Conservation (phyloP, 2,329 filamentous ascomycete genomes). For the Colletotrichum kahawae region DNA sequence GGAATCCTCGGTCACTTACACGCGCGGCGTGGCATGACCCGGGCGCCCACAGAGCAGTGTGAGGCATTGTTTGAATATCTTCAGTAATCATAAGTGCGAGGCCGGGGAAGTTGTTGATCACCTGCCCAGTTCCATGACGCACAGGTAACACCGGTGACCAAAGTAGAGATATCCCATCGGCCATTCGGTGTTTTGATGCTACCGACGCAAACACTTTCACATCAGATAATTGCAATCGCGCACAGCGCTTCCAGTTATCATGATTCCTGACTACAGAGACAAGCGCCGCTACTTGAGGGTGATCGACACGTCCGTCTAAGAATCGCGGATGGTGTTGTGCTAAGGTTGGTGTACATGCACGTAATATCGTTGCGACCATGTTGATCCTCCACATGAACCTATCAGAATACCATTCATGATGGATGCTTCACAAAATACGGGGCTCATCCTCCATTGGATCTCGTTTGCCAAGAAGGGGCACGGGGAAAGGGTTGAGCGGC, state of each 20-base stretch:
- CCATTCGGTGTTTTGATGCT: neutral
- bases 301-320: neutral
- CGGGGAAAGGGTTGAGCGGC: neutral
- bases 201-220: neutral
- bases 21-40: neutral
- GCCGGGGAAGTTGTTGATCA: neutral
- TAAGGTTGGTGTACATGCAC: neutral
- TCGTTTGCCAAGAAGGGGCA: neutral
- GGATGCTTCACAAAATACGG: neutral
- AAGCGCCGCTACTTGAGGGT: neutral
- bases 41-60: neutral
- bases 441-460: neutral
- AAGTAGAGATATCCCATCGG: neutral
- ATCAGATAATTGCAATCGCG: neutral
- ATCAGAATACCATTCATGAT: neutral
- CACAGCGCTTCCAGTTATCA: neutral
- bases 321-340: neutral
- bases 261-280: fast-evolving
- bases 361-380: neutral
- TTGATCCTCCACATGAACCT: neutral
- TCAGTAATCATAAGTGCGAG: neutral
- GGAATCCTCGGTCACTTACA: neutral
- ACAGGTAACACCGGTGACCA: neutral
- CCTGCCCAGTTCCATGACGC: neutral
- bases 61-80: neutral